These are phyloP conservation scores for Rhizoclosmatium sp. DNA, from an alignment of 192 early-diverging fungal species.

Conservation along the genomic window DNA sequence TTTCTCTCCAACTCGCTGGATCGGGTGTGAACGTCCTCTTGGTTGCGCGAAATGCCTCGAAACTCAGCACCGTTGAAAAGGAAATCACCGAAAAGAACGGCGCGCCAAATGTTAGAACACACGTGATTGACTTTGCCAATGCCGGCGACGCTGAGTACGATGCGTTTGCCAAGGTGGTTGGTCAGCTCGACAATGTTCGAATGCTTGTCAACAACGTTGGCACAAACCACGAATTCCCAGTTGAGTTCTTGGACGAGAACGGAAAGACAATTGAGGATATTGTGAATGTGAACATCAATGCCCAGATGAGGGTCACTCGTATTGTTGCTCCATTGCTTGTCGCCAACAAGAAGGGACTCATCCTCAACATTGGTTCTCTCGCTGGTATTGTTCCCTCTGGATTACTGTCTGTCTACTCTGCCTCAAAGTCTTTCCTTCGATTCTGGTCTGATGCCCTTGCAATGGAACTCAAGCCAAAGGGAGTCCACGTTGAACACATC, in stretches of 20 bases:
- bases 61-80: slow-evolving; percentile 65
- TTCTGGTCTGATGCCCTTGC: slow-evolving; percentile 91
- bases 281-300: slow-evolving; percentile 87
- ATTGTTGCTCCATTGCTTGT: slow-evolving; percentile 84
- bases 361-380: slow-evolving; percentile 94
- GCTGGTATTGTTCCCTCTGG: slow-evolving; percentile 85
- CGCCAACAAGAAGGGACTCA: slow-evolving; percentile 74
- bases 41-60: slow-evolving; percentile 81
- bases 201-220: slow-evolving; percentile 94
- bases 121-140: slow-evolving; percentile 84
- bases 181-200: slow-evolving; percentile 59
- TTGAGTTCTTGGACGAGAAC: slow-evolving; percentile 66
- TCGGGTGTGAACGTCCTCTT: slow-evolving; percentile 79
- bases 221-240: slow-evolving; percentile 90
- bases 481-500: slow-evolving; percentile 88
- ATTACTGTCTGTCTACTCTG: slow-evolving; percentile 89
- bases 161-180: slow-evolving; percentile 65
- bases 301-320: slow-evolving; percentile 82
- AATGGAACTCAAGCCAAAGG: slow-evolving; percentile 72
- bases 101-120: neutral
- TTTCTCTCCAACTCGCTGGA: slow-evolving; percentile 89
- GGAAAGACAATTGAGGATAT: slow-evolving; percentile 68
- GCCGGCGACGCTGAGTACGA: slow-evolving; percentile 71
- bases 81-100: neutral
- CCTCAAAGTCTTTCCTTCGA: slow-evolving; percentile 90